Evolutionary conservation across 2,329 filamentous ascomycete species (phyloP).

Genomic region (Pseudovirgaria hyperparasitica): DNA sequence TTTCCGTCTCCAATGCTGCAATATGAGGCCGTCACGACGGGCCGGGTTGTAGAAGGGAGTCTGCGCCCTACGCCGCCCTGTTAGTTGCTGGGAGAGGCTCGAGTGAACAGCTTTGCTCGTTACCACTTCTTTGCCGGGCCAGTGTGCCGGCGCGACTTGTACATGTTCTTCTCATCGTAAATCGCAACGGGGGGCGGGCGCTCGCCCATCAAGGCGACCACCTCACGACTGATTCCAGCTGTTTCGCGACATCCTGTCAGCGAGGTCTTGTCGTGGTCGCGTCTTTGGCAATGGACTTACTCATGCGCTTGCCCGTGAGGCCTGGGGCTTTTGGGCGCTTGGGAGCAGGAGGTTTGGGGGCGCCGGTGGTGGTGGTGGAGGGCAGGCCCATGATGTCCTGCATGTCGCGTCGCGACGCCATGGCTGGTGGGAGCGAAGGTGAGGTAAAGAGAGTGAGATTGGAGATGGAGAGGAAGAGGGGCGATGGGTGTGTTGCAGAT

Average conservation of each 20-base stretch:
- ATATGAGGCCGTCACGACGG: conserved; percentile 54
- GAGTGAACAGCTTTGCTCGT: background rate
- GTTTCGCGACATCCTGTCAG: conserved; percentile 6
- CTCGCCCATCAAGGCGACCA: conserved; percentile 27
- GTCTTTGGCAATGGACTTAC: background rate
- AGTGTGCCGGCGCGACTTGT: conserved; percentile 24
- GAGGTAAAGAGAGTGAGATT: too few species aligned
- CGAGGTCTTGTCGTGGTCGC: conserved; percentile 6
- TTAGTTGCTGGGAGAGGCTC: conserved; percentile 5
- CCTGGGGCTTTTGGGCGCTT: conserved; percentile 60
- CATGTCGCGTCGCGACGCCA: conserved; percentile 46
- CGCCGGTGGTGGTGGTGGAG: conserved; percentile 38
- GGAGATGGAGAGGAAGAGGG: too few species aligned
- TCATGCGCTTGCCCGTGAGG: conserved; percentile 35
- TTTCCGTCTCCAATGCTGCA: conserved; percentile 72
- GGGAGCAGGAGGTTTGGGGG: conserved; percentile 36
- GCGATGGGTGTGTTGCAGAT: too few species aligned
- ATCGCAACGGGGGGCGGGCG: conserved; percentile 27
- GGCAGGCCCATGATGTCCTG: conserved; percentile 80
- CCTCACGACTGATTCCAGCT: conserved; percentile 28
- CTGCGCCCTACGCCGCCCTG: conserved; percentile 14
- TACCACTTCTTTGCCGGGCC: conserved; percentile 28
- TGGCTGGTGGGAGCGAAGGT: conserved; percentile 8
- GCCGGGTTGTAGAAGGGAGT: conserved; percentile 64
- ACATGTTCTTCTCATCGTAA: conserved; percentile 27